Base-by-base conservation (phyloP, 2,329 filamentous ascomycete species). In the Incumbomyces lentus region DNA sequence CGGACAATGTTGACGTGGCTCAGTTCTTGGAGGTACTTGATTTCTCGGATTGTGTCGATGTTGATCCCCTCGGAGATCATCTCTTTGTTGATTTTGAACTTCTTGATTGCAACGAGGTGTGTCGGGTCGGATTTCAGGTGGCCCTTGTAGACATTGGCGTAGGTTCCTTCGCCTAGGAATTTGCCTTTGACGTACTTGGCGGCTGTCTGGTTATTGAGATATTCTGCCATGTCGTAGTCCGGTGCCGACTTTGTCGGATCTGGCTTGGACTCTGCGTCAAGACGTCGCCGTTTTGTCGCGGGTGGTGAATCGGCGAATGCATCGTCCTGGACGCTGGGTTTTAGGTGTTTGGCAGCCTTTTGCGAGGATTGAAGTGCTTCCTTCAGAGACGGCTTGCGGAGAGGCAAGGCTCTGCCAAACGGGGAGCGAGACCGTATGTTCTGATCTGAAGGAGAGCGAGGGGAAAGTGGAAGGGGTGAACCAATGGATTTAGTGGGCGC, bases 1-100 rank as follows among this genome's bases (percentile, higher is more conserved):
- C 82, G 83, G 66, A 98, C 95, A 66, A 98, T 92, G 68, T 96
- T 96, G 5, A 89, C 86, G 65, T 98, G 92, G 16, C 80, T 82
- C 22, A 98, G 79, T 69, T 98, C 92, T 64, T 94, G 89, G 2
- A 98, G 78, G 64, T 89, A 89, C 64, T 93, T 93, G 62, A 96
- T 84, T 72, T 98, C 92, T 58, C 92, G 88, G 53, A 98, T 83
- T 32, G 89, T 88, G 66, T 98, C 92, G 65, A 92, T 88, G 6
- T 87, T 84, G 65, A 98, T 84, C 54, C 92, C 92, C 49, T 79
- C 82, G 68, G 86, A 93, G 22, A 55, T 49, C 13, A 49, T 51
- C 31, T 73, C 70, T 18, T 69, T 62, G 50, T 71, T 70, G 55
- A 75, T 64, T 55, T 73, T 75, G 58, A 74, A 71, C 58, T 74